Conservation (phyloP, 2,329 filamentous ascomycete species). For the Cladosporium oxysporum region DNA sequence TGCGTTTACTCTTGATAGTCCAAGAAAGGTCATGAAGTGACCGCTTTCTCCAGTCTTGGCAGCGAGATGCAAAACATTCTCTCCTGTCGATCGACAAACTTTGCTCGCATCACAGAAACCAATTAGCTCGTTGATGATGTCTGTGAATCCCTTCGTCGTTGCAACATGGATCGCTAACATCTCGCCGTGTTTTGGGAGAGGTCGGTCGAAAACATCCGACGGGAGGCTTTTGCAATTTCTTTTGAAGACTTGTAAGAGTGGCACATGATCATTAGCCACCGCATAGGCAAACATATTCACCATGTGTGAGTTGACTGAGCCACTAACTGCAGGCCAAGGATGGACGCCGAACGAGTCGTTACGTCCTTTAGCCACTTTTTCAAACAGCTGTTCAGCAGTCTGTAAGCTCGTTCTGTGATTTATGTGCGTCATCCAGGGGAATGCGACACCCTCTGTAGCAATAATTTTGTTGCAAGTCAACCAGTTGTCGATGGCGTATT, state of each 20-base stretch:
- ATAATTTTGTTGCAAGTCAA: not conserved
- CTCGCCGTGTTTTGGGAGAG: slow-evolving; percentile 5
- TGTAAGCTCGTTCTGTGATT: not conserved
- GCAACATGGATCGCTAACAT: slow-evolving; percentile 1
- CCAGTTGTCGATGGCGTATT: not conserved
- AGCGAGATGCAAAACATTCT: not conserved
- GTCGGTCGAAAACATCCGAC: not conserved
- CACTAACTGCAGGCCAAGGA: not conserved
- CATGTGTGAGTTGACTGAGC: slow-evolving; percentile 1
- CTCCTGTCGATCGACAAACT: not conserved
- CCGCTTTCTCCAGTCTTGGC: not conserved
- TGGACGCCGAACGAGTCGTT: slow-evolving; percentile 9
- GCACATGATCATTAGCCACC: slow-evolving; percentile 4
- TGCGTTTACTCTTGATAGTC: not conserved
- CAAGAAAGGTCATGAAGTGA: not conserved
- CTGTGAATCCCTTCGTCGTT: not conserved
- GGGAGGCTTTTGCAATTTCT: not conserved
- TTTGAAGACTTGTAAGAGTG: slow-evolving; percentile 1
- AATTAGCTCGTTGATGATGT: not conserved
- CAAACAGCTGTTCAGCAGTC: not conserved
- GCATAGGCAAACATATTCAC: slow-evolving; percentile 3
- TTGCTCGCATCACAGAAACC: not conserved
- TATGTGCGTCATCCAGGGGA: not conserved
- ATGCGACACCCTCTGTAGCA: not conserved
- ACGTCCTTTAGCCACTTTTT: not conserved